Base-by-base conservation (phyloP, 768 basidiomycete genomes). In the Lentinula detonsa region DNA sequence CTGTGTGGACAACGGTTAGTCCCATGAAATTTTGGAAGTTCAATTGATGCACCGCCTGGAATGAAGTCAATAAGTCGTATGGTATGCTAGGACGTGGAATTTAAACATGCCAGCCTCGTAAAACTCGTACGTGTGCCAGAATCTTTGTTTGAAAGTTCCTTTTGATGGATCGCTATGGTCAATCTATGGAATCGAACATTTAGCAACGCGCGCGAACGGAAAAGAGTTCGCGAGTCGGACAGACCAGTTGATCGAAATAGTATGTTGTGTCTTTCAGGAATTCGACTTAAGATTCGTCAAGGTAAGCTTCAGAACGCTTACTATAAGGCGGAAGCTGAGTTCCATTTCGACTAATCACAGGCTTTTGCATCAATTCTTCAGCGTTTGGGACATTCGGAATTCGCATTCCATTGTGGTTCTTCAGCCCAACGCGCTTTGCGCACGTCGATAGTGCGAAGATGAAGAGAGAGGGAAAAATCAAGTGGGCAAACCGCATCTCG, bases 81-180 rank as follows among this genome's bases (percentile, higher is more conserved):
- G 6, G 31, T 56, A n/a, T 7, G 39, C n/a, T 9, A 13, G 7
- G 34, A 18, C 13, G 9, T 7, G 31, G 31, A 33, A 5, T 15
- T 13, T 1, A 10, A 42, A 33, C 69, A 39, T 59, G 81, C 83
- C 81, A 42, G 72, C 62, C 69, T 85, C 75, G 64, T 90, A 90
- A 65, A 77, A 87, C 69, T 90, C 85, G 70, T 77, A 87, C 34
- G 83, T 83, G 62, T 82, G 77, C 87, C 87, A 90, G 71, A 80
- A 90, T 39, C 89, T 81, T 71, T 90, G 89, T 68, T 84, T 76
- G 73, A 91, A 91, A n/a, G 87, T 90, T 18, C 89, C 89, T 21
- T 82, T 73, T 31, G 76, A 73, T n/a, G 86, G 83, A 63, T 83
- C 69, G 33, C 65, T 74, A 67, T 79, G 80, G 65, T 82, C 77